Conservation (phyloP, 106 monocot genomes). For the Acanthochlamys bracteata region DNA sequence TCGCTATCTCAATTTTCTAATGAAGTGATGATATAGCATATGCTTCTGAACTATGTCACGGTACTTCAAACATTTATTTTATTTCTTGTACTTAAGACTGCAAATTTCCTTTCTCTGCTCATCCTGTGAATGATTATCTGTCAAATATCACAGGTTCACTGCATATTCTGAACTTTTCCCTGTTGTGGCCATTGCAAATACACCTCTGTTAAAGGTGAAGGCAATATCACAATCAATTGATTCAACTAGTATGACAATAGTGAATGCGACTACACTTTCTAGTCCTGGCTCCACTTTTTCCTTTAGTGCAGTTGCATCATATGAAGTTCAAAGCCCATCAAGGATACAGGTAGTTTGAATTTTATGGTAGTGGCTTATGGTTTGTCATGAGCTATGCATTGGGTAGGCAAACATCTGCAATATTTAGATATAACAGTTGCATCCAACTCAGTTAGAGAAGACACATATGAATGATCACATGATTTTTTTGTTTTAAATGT, state of each 20-base stretch:
- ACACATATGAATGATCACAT: too few relatives aligned
- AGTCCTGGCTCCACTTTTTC: slow-evolving; percentile 60
- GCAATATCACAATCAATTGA: slow-evolving; percentile 78
- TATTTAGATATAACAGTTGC: too few relatives aligned
- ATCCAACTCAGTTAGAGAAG: too few relatives aligned
- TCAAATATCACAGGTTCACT: slow-evolving; percentile 60
- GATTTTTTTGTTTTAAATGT: too few relatives aligned
- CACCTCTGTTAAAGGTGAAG: slow-evolving; percentile 64
- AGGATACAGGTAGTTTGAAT: slow-evolving; percentile 54
- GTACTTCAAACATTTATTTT: too few relatives aligned
- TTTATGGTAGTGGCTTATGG: neutral
- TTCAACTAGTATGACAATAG: slow-evolving; percentile 36
- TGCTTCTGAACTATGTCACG: too few relatives aligned
- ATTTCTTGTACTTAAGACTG: too few relatives aligned
- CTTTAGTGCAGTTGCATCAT: slow-evolving; percentile 78
- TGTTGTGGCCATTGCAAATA: slow-evolving; percentile 46
- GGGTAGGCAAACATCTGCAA: too few relatives aligned
- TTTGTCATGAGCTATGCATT: too few relatives aligned
- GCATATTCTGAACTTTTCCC: slow-evolving; percentile 84
- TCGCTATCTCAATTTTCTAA: too few relatives aligned
- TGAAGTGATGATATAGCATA: too few relatives aligned
- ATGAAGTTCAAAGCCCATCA: slow-evolving; percentile 82
- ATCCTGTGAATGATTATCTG: neutral
- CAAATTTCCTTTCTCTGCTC: too few relatives aligned
- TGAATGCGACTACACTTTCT: slow-evolving; percentile 48